Conservation (phyloP, 768 basidiomycete genomes). For the Rhodotorula kratochvilovae region DNA sequence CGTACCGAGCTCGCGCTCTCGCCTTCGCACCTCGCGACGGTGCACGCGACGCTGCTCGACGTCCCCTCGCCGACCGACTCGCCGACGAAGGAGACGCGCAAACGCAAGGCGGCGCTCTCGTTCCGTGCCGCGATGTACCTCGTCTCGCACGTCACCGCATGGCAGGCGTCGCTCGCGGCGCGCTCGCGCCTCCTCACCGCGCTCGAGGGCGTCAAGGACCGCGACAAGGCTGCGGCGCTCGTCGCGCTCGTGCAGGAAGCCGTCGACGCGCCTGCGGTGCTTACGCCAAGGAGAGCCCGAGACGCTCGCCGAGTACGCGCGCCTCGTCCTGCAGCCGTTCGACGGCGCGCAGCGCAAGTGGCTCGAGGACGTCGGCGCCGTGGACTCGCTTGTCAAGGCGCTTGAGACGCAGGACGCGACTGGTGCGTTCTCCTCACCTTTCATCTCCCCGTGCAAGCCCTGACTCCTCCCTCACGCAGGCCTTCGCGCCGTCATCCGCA, state of each 20-base stretch:
- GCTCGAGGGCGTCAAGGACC: conserved; percentile 44
- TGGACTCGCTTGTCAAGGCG: conserved; percentile 10
- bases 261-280: background rate
- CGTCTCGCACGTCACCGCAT: conserved; percentile 47
- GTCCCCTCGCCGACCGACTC: background rate
- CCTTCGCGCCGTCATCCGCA: conserved; percentile 17
- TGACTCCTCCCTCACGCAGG: background rate
- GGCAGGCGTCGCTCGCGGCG: conserved; percentile 37
- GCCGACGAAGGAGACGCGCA: conserved; percentile 7
- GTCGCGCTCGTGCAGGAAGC: conserved; percentile 25
- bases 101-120: conserved; percentile 20
- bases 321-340: conserved; percentile 27
- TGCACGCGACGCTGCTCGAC: conserved; percentile 30
- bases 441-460: background rate
- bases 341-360: conserved; percentile 34
- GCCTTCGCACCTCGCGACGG: conserved; percentile 16
- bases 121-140: conserved; percentile 41
- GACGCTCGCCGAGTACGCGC: conserved; percentile 1
- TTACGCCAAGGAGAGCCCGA: background rate
- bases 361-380: conserved; percentile 29
- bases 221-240: conserved; percentile 33
- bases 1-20: conserved; percentile 31
- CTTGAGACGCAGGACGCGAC: conserved; percentile 11
- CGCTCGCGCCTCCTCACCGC: conserved; percentile 42
- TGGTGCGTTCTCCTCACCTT: background rate